Evolutionary conservation across 192 early-diverging fungal genomes (phyloP).

Genomic region (Gigaspora rosea): DNA sequence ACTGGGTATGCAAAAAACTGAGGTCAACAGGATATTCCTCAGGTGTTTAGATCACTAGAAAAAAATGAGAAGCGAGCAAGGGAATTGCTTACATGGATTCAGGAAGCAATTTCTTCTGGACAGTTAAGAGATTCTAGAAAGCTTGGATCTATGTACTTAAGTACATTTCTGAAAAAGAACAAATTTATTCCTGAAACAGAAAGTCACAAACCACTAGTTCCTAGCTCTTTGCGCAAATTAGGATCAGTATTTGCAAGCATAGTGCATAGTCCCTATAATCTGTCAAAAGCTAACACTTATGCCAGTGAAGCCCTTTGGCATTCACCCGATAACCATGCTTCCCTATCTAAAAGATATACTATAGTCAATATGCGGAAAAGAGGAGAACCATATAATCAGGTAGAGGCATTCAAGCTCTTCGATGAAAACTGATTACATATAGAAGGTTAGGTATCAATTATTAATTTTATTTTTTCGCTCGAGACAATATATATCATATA

Average conservation of each 20-base stretch:
- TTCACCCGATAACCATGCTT: neutral
- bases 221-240: neutral
- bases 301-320: neutral
- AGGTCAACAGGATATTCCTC: neutral
- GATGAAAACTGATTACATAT: neutral
- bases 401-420: neutral
- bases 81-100: constrained; percentile 18
- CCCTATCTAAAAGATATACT: neutral
- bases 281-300: neutral
- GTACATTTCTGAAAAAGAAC: neutral
- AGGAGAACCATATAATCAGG: neutral
- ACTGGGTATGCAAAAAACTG: constrained; percentile 1
- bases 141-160: neutral
- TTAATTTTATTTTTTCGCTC: no score
- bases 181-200: neutral
- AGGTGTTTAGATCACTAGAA: constrained; percentile 3
- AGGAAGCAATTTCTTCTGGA: neutral
- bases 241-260: neutral
- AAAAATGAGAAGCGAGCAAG: neutral
- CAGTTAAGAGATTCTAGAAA: neutral
- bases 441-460: no score
- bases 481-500: no score
- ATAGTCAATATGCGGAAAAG: neutral
- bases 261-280: neutral
- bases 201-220: neutral